Percentiles rank a stretch among this genome's conserved stretches.
Evolutionary conservation across 176 grass and related monocot genomes (phyloP).

Genomic region (Pontederia paniculata): DNA sequence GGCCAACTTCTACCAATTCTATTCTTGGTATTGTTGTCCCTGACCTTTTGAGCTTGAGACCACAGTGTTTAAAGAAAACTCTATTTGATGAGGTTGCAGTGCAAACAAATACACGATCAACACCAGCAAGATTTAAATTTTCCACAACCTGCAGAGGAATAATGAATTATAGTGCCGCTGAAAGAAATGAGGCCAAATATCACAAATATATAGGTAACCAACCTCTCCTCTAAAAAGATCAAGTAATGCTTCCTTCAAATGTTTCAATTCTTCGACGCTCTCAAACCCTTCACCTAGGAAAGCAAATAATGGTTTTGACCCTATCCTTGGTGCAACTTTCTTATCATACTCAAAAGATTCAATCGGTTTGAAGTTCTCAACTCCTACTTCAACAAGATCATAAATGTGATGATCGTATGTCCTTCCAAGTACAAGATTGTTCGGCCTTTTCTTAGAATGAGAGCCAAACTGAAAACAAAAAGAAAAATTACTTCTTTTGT

Average conservation of each 20-base stretch:
- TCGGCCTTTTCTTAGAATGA: constrained; percentile 96
- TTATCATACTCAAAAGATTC: constrained; percentile 78
- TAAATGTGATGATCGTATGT: constrained; percentile 95
- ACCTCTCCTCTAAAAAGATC: constrained; percentile 94
- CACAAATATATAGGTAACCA: not conserved
- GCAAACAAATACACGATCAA: constrained; percentile 72
- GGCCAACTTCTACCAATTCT: constrained; percentile 91
- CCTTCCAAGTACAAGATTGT: constrained; percentile 75
- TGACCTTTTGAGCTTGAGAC: constrained; percentile 67
- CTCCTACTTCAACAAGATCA: constrained; percentile 91
- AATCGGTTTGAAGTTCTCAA: constrained; percentile 74
- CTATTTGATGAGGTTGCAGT: constrained; percentile 62
- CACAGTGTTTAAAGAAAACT: constrained; percentile 72
- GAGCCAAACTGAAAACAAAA: constrained; percentile 55
- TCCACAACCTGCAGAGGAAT: constrained; percentile 58
- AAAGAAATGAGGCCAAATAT: not conserved
- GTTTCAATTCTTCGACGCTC: constrained; percentile 63
- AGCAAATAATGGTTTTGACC: constrained; percentile 88
- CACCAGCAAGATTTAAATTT: constrained; percentile 73
- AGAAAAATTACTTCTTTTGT: not conserved
- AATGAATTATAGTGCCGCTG: constrained; percentile 1
- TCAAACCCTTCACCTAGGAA: constrained; percentile 87
- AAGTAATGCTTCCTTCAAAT: constrained; percentile 87
- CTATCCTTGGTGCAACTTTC: constrained; percentile 65
- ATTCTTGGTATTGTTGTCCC: constrained; percentile 77